Base-by-base conservation (phyloP, 495 filamentous ascomycete genomes). In the Amorphotheca resinae region DNA sequence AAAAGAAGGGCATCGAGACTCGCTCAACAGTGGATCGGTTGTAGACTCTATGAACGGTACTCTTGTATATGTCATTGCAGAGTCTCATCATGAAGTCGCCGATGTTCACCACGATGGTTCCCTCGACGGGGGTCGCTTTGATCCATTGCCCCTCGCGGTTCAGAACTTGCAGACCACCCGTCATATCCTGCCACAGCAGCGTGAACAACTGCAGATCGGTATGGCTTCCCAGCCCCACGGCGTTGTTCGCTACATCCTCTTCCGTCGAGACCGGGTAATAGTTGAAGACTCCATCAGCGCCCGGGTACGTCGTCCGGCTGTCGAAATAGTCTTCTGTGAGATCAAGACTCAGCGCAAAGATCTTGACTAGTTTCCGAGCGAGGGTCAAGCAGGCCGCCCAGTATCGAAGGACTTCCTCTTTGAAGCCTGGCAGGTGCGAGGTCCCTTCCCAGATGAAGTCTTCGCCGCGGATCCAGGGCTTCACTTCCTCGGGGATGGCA, bases 81-180 rank as follows among this genome's bases (percentile, higher is more conserved):
- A 77, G 64, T 8, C 74, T 60, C 64, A 74, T 70, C 61, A 81
- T 61, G 49, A 77, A 74, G 50, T 80, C 77, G 0, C 74, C 77
- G 42, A 83, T 73, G 55, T 82, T 82, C 25, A 83, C 74, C 3
- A 80, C 77, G 9, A 77, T 55, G 0, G 74, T 73, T 11, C 73
- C 74, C 32, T 67, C 52, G 16, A 77, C 59, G 0, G 75, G 76
- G n/a, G 59, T 54, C 5, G 59, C 74, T 50, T 68, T 67, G 12
- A 79, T 53, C 73, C 72, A 77, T 42, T 67, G 65, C 7, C 68
- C 70, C 15, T 64, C 56, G n/a, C 56, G 57, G 16, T 63, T 68
- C 9, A 72, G 48, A 0, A 75, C 65, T 54, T 77, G 72, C 42
- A 80, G 46, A 0, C 74, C 73, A 0, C 70, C 72, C 9, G 52